Base-by-base conservation (phyloP, 306 rosid species). In the Cicer yamashitae region DNA sequence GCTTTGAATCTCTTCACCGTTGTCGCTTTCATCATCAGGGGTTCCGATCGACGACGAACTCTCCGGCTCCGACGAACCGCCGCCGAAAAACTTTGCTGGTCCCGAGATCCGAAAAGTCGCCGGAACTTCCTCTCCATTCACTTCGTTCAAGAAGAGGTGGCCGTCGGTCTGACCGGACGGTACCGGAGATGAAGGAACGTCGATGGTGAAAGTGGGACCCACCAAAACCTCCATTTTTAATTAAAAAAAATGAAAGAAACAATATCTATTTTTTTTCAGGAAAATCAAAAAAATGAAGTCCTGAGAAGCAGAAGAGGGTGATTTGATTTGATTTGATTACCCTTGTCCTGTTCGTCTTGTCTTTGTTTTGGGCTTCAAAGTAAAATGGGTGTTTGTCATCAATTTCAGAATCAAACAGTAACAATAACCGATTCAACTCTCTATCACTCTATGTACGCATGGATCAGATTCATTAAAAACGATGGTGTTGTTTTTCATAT, bases 11-110 rank as follows among this genome's bases (percentile, higher is more conserved):
- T 89, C 96, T 0, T 83, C 92, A 3, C 77, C 82, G 48, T 84
- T 43, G 11, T 83, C 90, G 61, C 91, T 88, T 20, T 84, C 94
- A 7, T 84, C 93, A 7, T 84, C 93, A 0, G 96, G 96, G 25
- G 75, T 89, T 18, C 97, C 98, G 81, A 94, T 94, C 82, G 98
- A 87, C 7, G 98, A 94, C 11, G 97, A 91, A 47, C 71, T 81
- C 22, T 85, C 89, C 13, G 91, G 80, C 25, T 82, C 86, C 12
- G 86, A 83, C 38, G 79, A 80, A 2, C 77, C 93, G 3, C 78
- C 91, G 45, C 59, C 40, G 51, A 76, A 76, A 7, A 80, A 79
- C 57, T 71, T 68, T 0, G 65, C 13, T 0, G 48, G 62, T 0
- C 53, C 70, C 1, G 78, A 53, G 65, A 70, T 44, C 73, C 87